Evolutionary conservation across 345 rosid genomes (phyloP).

Genomic region (Gossypium thurberi): DNA sequence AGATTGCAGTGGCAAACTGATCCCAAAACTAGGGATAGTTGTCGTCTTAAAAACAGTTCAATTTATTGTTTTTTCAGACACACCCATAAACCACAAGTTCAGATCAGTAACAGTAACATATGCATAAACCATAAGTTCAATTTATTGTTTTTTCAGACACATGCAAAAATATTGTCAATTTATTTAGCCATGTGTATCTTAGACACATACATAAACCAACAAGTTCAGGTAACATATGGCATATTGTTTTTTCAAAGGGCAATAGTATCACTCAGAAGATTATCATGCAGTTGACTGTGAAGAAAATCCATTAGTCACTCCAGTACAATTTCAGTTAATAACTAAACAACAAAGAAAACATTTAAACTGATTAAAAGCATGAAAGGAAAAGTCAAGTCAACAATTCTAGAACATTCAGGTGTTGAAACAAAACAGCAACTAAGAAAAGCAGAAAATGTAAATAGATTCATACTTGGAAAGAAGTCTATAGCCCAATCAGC

Average conservation of each 20-base stretch:
- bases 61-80: not conserved
- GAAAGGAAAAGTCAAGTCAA: not conserved
- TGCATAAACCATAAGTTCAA: not conserved
- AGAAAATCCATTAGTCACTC: not conserved
- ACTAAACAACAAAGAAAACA: not conserved
- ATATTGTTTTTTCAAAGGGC: not conserved
- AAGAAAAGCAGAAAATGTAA: not conserved
- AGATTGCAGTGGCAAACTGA: not conserved
- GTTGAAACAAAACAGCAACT: not conserved
- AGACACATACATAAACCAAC: not conserved
- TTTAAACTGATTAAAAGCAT: not conserved
- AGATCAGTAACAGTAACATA: not conserved
- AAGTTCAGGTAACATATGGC: not conserved
- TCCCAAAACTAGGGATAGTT: not conserved
- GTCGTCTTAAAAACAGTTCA: not conserved
- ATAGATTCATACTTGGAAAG: conserved; percentile 62
- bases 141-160: not conserved
- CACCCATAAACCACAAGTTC: not conserved
- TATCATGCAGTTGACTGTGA: not conserved
- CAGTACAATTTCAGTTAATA: not conserved
- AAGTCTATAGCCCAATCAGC: conserved; percentile 97
- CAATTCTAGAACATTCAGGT: not conserved
- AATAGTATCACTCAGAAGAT: not conserved
- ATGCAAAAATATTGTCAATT: not conserved
- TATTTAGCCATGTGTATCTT: not conserved